These are phyloP conservation scores for Leucosporidium creatinivorum DNA, from an alignment of 768 basidiomycete species.

Conservation along the genomic window DNA sequence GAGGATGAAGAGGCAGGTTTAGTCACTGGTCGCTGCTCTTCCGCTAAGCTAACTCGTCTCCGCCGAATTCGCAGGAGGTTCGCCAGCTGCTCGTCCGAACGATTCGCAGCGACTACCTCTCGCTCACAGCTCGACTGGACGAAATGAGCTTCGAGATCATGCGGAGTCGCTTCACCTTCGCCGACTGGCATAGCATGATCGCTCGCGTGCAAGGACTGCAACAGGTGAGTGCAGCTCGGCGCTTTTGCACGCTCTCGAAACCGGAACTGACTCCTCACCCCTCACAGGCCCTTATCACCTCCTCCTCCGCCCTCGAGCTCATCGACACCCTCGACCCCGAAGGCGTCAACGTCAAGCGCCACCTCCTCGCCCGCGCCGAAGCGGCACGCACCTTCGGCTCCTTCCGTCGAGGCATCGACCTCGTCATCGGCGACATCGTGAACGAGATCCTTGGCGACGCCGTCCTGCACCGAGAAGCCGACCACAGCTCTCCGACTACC, in stretches of 20 bases:
- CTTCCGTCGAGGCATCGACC: constrained; percentile 90
- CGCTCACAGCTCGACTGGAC: constrained; percentile 18
- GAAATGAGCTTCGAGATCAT: constrained; percentile 21
- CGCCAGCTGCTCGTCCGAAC: constrained; percentile 26
- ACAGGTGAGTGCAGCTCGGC: constrained; percentile 4
- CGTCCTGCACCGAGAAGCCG: too few species aligned
- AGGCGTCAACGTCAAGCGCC: constrained; percentile 24
- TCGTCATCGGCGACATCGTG: constrained; percentile 86
- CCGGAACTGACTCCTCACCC: too few species aligned
- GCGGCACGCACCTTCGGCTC: constrained; percentile 51
- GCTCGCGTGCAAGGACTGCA: constrained; percentile 22
- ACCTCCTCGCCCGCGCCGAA: constrained; percentile 58
- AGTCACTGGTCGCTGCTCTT: too few species aligned
- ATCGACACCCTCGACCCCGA: constrained; percentile 30
- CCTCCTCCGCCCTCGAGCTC: constrained; percentile 24
- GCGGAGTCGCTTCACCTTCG: constrained; percentile 17
- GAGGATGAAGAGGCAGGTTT: constrained; percentile 21
- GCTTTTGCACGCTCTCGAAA: too few species aligned
- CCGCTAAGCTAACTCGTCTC: too few species aligned
- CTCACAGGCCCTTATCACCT: constrained; percentile 24
- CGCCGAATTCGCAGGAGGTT: constrained; percentile 11
- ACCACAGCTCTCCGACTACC: too few species aligned
- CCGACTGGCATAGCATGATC: constrained; percentile 20
- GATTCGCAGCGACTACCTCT: constrained; percentile 28
- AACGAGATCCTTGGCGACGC: constrained; percentile 18